Percentiles rank a stretch among this genome's conserved stretches.
These are phyloP conservation scores for Leptodontidium sp. DNA, from an alignment of 2,329 filamentous ascomycete genomes.

Conservation along the genomic window DNA sequence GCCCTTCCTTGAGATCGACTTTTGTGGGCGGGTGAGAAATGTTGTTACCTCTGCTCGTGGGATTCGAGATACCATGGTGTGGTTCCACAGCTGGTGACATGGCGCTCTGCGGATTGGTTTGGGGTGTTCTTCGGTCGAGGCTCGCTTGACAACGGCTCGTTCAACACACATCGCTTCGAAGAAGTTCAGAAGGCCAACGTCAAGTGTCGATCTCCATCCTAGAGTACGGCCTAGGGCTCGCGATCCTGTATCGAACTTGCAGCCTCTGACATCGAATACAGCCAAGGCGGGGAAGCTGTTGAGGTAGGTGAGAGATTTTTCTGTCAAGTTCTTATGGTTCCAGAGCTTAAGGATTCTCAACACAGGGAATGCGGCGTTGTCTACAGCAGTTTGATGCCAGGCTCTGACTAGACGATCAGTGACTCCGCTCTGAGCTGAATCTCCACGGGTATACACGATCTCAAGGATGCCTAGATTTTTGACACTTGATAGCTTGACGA, in stretches of 20 bases:
- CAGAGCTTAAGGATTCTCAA: conserved; percentile 46
- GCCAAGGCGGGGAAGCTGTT: conserved; percentile 44
- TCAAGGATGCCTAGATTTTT: conserved; percentile 46
- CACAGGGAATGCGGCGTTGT: conserved; percentile 42
- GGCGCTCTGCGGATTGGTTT: conserved; percentile 21
- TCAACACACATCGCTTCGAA: conserved; percentile 40
- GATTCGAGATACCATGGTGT: conserved; percentile 31
- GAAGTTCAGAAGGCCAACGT: conserved; percentile 31
- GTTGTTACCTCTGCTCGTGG: conserved; percentile 31
- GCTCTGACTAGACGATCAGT: conserved; percentile 45
- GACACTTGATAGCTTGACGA: conserved; percentile 45
- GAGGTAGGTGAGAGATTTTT: conserved; percentile 43
- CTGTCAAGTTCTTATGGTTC: conserved; percentile 43
- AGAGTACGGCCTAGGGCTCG: conserved; percentile 26
- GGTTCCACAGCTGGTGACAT: conserved; percentile 33
- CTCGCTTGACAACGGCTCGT: conserved; percentile 31
- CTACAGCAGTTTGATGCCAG: conserved; percentile 42
- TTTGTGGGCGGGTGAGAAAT: conserved; percentile 28
- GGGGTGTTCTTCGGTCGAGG: conserved; percentile 11
- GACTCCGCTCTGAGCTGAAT: conserved; percentile 26
- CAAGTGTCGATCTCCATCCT: conserved; percentile 39
- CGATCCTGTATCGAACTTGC: conserved; percentile 31
- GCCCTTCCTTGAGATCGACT: background rate
- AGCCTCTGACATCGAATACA: conserved; percentile 43
- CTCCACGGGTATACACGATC: conserved; percentile 35